Percentiles rank a stretch among this genome's conserved stretches.
Conservation (phyloP, 208 protist species). For the Trypanosoma cruzi region DNA sequence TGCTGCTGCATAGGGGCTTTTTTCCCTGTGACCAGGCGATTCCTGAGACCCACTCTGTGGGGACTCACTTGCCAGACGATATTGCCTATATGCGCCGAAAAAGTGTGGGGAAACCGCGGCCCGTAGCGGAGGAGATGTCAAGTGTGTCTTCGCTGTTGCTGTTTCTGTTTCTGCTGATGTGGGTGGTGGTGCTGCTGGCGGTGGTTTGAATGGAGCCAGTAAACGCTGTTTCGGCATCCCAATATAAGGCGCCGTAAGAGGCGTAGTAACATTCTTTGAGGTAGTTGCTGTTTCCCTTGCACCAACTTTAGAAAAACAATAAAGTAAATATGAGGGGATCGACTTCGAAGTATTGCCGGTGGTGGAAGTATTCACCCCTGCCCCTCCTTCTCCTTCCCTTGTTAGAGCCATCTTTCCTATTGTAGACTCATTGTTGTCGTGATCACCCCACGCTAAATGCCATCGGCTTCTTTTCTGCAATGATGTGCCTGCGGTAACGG, state of each 20-base stretch:
- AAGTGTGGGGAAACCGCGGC: conserved; percentile 58
- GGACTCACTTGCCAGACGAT: conserved; percentile 7
- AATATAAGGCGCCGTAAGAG: too few relatives aligned
- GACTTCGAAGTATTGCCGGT: too few relatives aligned
- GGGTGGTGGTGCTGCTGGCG: neutral
- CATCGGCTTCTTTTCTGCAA: neutral
- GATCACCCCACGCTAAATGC: neutral
- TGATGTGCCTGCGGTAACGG: neutral
- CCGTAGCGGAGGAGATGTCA: conserved; percentile 44
- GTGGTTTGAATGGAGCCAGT: neutral
- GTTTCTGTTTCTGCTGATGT: neutral
- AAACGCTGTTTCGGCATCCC: too few relatives aligned
- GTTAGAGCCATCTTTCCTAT: neutral
- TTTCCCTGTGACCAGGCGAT: neutral
- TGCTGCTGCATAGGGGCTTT: neutral
- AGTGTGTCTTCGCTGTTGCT: conserved; percentile 3
- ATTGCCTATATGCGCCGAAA: conserved; percentile 21
- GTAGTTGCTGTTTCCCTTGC: too few relatives aligned
- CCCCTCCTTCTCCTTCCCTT: neutral
- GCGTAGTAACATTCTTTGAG: too few relatives aligned
- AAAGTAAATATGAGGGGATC: too few relatives aligned
- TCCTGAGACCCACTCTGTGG: neutral
- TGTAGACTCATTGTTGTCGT: neutral
- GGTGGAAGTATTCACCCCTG: too few relatives aligned
- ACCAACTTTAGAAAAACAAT: too few relatives aligned